These are phyloP conservation scores for Capronia epimyces DNA, from an alignment of 2,329 filamentous ascomycete genomes.

Conservation along the genomic window DNA sequence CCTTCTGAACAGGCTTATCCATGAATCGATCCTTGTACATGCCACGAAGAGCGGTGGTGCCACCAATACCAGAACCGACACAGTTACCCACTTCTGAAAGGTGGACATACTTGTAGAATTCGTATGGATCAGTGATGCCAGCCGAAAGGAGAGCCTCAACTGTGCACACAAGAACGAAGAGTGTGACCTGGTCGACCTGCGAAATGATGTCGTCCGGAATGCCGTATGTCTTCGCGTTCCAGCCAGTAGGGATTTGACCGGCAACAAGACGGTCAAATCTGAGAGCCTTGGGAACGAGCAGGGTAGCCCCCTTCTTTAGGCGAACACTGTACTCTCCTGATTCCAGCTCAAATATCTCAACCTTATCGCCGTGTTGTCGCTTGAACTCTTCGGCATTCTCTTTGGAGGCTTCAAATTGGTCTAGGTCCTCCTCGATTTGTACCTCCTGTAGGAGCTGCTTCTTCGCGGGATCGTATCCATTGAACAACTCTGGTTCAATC, in stretches of 20 bases:
- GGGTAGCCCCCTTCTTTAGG: slow-evolving; percentile 87
- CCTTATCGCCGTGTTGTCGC: slow-evolving; percentile 94
- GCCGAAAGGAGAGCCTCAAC: slow-evolving; percentile 84
- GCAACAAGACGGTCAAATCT: slow-evolving; percentile 96
- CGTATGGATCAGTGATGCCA: slow-evolving; percentile 97
- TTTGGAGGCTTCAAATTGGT: slow-evolving; percentile 94
- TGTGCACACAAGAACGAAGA: slow-evolving; percentile 91
- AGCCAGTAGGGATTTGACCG: slow-evolving; percentile 92
- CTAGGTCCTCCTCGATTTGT: slow-evolving; percentile 92
- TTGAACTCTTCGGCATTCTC: slow-evolving; percentile 97
- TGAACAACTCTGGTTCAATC: slow-evolving; percentile 94
- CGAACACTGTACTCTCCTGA: slow-evolving; percentile 92
- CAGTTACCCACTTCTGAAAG: slow-evolving; percentile 98
- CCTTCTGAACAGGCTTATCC: slow-evolving; percentile 95
- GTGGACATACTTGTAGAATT: slow-evolving; percentile 99
- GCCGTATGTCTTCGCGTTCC: slow-evolving; percentile 94
- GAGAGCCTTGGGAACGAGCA: slow-evolving; percentile 94
- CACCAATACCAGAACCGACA: slow-evolving; percentile 96
- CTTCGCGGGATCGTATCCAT: slow-evolving; percentile 95
- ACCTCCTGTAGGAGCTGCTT: slow-evolving; percentile 98
- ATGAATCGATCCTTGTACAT: slow-evolving; percentile 99
- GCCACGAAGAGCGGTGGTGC: slow-evolving; percentile 80
- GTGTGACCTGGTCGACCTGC: slow-evolving; percentile 92
- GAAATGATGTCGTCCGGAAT: slow-evolving; percentile 96
- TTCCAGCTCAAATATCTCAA: slow-evolving; percentile 94